Conservation (phyloP, 352 stramenopile species). For the Elongisporangium undulatum region DNA sequence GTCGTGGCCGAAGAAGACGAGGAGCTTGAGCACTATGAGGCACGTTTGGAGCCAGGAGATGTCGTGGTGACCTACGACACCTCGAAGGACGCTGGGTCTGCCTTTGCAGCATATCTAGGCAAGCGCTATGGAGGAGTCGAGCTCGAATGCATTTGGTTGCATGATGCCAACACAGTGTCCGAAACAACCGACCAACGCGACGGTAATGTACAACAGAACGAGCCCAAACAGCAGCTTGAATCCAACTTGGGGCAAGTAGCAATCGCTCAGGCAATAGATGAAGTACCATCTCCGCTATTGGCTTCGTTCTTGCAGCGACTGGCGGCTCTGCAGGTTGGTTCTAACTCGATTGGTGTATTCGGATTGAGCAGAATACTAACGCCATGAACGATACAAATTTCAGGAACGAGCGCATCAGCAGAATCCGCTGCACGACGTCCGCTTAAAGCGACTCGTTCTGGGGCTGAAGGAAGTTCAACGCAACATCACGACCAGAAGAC, state of each 20-base stretch:
- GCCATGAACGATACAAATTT: background rate
- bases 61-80: background rate
- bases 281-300: conserved; percentile 6
- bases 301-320: conserved; percentile 21
- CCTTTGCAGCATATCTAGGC: background rate
- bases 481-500: conserved; percentile 78
- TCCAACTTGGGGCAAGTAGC: background rate
- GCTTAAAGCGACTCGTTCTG: conserved; percentile 82
- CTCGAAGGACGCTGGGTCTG: background rate
- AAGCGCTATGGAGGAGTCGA: background rate
- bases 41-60: background rate
- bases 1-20: background rate
- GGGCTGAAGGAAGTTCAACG: conserved; percentile 90
- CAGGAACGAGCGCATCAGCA: conserved; percentile 68
- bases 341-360: background rate
- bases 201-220: background rate
- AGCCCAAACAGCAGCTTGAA: background rate
- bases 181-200: background rate
- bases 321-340: conserved; percentile 19
- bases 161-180: background rate
- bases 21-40: background rate
- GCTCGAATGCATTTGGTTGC: background rate
- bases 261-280: background rate
- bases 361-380: background rate
- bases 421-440: conserved; percentile 61